Evolutionary conservation across 108 stramenopile species (phyloP).

Genomic region (Cyclotella atomus): DNA sequence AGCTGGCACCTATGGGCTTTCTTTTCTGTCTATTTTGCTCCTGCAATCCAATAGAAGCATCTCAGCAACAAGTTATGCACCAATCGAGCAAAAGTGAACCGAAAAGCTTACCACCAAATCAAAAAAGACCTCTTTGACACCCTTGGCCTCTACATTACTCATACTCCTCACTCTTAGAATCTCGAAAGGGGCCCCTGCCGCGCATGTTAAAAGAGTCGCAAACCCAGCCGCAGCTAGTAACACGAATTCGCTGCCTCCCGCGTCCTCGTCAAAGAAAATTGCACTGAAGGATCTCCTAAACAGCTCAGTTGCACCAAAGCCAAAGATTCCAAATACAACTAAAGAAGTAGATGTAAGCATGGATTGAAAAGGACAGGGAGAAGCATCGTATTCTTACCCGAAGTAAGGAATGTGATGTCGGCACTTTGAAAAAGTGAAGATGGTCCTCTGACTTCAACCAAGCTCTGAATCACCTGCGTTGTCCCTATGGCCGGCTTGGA

Average conservation of each 20-base stretch:
- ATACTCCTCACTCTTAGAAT: conserved; percentile 79
- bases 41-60: background rate
- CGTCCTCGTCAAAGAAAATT: conserved; percentile 60
- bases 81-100: too few relatives aligned
- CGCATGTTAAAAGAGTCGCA: conserved; percentile 72
- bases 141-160: conserved; percentile 61
- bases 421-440: conserved; percentile 82
- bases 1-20: background rate
- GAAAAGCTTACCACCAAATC: conserved; percentile 65
- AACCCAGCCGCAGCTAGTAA: conserved; percentile 76
- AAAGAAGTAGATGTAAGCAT: background rate
- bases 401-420: conserved; percentile 90
- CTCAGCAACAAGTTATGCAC: too few relatives aligned
- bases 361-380: background rate
- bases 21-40: conserved; percentile 43
- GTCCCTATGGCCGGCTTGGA: conserved; percentile 47
- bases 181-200: conserved; percentile 71
- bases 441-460: conserved; percentile 71
- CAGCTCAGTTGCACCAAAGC: conserved; percentile 91
- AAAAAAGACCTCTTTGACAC: conserved; percentile 60
- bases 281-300: conserved; percentile 83
- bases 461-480: conserved; percentile 59
- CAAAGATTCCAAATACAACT: conserved; percentile 85
- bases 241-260: conserved; percentile 58
- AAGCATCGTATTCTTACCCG: conserved; percentile 1